These are phyloP conservation scores for Gracilaria domingensis DNA, from an alignment of 23 red algal species.

Conservation along the genomic window DNA sequence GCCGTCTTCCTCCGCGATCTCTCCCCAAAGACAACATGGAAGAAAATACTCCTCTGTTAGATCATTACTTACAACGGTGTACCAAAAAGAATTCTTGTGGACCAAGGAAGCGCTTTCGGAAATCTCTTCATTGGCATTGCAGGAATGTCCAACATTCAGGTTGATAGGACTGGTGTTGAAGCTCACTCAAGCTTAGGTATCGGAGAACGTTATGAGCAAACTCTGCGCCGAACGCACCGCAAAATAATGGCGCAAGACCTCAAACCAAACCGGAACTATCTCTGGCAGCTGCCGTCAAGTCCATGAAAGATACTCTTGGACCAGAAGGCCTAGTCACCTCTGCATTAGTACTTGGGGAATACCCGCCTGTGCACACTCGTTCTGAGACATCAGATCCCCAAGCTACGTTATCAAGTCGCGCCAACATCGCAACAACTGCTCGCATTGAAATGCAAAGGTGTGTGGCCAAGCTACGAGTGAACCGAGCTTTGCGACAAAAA, in stretches of 20 bases:
- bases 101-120: conserved; percentile 24
- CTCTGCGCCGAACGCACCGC: too few relatives aligned
- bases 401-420: conserved; percentile 2
- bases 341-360: conserved; percentile 25
- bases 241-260: too few relatives aligned
- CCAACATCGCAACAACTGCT: background rate
- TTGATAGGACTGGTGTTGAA: conserved; percentile 15
- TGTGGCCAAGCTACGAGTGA: background rate
- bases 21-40: conserved; percentile 21
- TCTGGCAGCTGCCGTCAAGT: conserved; percentile 1
- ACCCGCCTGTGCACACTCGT: background rate
- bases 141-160: conserved; percentile 4
- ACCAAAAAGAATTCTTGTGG: conserved; percentile 27
- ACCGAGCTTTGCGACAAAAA: conserved; percentile 8
- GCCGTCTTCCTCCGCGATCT: conserved; percentile 28
- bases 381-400: background rate
- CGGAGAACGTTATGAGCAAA: conserved; percentile 22
- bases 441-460: background rate
- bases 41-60: conserved; percentile 29
- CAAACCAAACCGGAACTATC: background rate
- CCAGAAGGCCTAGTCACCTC: conserved; percentile 19
- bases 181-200: conserved; percentile 42
- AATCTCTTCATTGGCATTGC: conserved; percentile 21
- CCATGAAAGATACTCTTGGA: conserved; percentile 51
- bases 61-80: background rate